Evolutionary conservation across 495 filamentous ascomycete genomes (phyloP).

Genomic region (Jackrogersella minutella): DNA sequence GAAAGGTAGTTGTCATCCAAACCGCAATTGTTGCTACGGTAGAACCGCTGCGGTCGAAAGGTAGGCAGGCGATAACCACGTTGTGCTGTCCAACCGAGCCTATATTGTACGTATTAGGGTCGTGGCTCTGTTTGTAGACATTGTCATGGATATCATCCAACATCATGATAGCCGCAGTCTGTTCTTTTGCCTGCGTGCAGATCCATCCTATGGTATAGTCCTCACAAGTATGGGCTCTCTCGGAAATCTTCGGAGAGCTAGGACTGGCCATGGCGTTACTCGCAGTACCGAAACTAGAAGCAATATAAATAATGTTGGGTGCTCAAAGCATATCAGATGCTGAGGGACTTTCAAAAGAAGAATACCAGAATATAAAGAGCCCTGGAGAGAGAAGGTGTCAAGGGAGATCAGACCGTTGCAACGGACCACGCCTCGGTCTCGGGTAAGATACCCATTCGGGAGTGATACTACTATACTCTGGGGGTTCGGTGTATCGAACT

Average conservation of each 20-base stretch:
- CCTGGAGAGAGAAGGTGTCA: too few species aligned
- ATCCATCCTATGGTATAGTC: conserved; percentile 64
- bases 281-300: neutral
- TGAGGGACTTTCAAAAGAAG: too few species aligned
- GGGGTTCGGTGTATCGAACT: too few species aligned
- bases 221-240: too few species aligned
- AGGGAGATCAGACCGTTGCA: too few species aligned
- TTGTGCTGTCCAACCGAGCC: conserved; percentile 55
- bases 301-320: neutral
- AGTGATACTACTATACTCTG: too few species aligned
- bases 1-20: conserved; percentile 53
- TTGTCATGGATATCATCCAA: conserved; percentile 15
- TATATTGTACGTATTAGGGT: conserved; percentile 51
- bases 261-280: neutral
- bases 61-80: conserved; percentile 54
- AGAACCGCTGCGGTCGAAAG: conserved; percentile 50
- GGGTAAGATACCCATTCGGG: too few species aligned
- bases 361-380: too few species aligned
- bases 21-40: conserved; percentile 34
- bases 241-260: neutral
- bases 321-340: neutral
- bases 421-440: too few species aligned
- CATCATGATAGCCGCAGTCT: conserved; percentile 48
- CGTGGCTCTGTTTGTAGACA: conserved; percentile 54
- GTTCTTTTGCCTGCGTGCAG: conserved; percentile 56